These are phyloP conservation scores for Quercus dentata DNA, from an alignment of 306 rosid genomes.

Conservation along the genomic window DNA sequence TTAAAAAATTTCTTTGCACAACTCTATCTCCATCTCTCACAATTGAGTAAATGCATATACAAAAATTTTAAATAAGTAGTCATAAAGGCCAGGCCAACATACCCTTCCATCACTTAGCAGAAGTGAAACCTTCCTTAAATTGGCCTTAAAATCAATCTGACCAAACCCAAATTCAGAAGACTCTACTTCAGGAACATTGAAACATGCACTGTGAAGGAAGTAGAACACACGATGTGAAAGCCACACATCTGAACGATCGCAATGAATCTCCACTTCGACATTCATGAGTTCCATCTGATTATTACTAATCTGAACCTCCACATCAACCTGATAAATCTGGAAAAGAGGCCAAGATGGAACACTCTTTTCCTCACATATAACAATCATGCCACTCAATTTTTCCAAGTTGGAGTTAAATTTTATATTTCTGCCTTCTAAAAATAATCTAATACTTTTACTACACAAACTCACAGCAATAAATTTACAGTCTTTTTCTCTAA, in stretches of 20 bases:
- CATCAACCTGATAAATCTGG: conserved; percentile 49
- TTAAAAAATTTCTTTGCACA: background rate
- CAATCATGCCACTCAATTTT: conserved; percentile 55
- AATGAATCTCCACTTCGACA: conserved; percentile 47
- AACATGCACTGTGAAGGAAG: conserved; percentile 51
- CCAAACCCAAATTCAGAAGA: conserved; percentile 44
- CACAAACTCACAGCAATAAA: conserved; percentile 44
- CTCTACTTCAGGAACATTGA: conserved; percentile 38
- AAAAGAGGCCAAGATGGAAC: conserved; percentile 64
- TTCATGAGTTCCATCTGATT: conserved; percentile 21
- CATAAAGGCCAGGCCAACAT: conserved; percentile 25
- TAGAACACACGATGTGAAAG: conserved; percentile 64
- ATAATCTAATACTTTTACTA: conserved; percentile 47
- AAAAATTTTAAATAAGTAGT: background rate
- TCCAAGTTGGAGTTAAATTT: conserved; percentile 52
- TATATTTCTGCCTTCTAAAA: conserved; percentile 29
- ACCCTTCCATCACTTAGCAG: conserved; percentile 93
- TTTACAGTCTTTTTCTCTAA: conserved; percentile 42
- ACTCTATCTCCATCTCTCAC: background rate
- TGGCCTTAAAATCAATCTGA: conserved; percentile 44
- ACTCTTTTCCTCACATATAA: conserved; percentile 40
- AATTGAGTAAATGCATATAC: background rate
- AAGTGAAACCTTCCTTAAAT: conserved; percentile 61
- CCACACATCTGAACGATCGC: conserved; percentile 69
- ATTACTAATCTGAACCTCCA: conserved; percentile 40